Conservation (phyloP, 2,329 filamentous ascomycete species). For the Massarina eburnea region DNA sequence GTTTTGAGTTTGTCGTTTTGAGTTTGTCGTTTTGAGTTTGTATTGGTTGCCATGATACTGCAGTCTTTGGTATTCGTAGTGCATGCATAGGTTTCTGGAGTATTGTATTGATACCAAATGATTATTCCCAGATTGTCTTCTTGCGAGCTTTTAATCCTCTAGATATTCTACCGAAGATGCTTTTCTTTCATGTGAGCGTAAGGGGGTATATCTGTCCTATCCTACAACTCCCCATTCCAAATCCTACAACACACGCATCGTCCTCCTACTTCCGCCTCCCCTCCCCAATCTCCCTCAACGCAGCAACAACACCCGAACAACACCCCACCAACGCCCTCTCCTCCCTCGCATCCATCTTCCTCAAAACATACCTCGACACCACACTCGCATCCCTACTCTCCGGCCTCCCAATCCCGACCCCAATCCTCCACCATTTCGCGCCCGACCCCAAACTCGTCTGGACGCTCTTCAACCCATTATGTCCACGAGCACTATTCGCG, state of each 20-base stretch:
- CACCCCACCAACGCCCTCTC: slow-evolving; percentile 49
- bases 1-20: neutral
- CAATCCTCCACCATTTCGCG: slow-evolving; percentile 61
- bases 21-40: neutral
- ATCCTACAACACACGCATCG: slow-evolving; percentile 7
- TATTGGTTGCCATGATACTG: neutral
- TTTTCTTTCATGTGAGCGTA: neutral
- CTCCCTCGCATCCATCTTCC: slow-evolving; percentile 57
- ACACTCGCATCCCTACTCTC: slow-evolving; percentile 64
- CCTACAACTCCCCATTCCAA: neutral
- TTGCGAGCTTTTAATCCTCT: slow-evolving; percentile 42
- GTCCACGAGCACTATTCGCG: slow-evolving; percentile 47
- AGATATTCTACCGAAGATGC: slow-evolving; percentile 9
- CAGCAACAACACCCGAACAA: slow-evolving; percentile 52
- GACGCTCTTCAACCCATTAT: slow-evolving; percentile 51
- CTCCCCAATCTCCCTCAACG: slow-evolving; percentile 55
- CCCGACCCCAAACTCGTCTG: slow-evolving; percentile 26
- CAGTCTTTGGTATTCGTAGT: neutral
- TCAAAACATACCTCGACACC: slow-evolving; percentile 78
- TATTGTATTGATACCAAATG: slow-evolving; percentile 6
- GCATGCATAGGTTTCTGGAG: slow-evolving; percentile 5
- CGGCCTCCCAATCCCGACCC: slow-evolving; percentile 86
- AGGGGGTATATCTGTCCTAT: neutral
- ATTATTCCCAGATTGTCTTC: slow-evolving; percentile 2
- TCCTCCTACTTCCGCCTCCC: slow-evolving; percentile 20